A percentile compares a stretch with the other conserved stretches of the same genome.
Evolutionary conservation across 192 early-diverging fungal species (phyloP).

Genomic region (Paraglomus brasilianum): DNA sequence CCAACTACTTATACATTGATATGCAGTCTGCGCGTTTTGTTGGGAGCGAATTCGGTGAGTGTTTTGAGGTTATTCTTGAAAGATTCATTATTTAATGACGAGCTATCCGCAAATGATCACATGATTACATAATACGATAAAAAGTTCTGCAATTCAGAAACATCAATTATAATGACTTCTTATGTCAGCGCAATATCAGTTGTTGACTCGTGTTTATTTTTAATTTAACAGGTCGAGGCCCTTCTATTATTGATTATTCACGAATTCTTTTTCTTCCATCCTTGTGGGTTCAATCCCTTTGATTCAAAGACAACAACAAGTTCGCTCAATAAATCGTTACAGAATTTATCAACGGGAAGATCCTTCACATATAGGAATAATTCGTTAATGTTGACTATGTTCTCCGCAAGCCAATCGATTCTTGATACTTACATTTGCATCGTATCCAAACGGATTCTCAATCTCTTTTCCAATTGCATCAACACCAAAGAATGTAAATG

Average conservation of each 20-base stretch:
- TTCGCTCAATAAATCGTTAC: constrained; percentile 44
- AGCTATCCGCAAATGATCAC: too few species aligned
- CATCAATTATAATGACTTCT: too few species aligned
- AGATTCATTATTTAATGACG: too few species aligned
- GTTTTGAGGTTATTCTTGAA: too few species aligned
- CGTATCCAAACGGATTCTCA: constrained; percentile 55
- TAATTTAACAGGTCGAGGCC: too few species aligned
- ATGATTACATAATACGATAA: too few species aligned
- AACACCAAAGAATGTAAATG: constrained; percentile 53
- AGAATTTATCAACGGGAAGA: constrained; percentile 48
- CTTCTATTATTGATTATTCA: not conserved
- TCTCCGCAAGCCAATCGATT: not conserved
- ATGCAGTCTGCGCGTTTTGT: too few species aligned
- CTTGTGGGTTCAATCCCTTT: not conserved
- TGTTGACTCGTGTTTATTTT: too few species aligned
- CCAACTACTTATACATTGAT: too few species aligned
- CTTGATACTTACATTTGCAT: constrained; percentile 38
- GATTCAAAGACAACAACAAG: constrained; percentile 28
- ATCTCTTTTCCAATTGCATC: constrained; percentile 52
- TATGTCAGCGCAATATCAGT: too few species aligned
- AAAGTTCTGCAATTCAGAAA: too few species aligned
- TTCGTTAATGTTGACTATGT: not conserved
- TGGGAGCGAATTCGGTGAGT: too few species aligned
- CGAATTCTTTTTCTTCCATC: constrained; percentile 4
- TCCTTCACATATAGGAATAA: constrained; percentile 12